These are phyloP conservation scores for Trypanosoma theileri DNA, from an alignment of 208 protist species.

Conservation along the genomic window DNA sequence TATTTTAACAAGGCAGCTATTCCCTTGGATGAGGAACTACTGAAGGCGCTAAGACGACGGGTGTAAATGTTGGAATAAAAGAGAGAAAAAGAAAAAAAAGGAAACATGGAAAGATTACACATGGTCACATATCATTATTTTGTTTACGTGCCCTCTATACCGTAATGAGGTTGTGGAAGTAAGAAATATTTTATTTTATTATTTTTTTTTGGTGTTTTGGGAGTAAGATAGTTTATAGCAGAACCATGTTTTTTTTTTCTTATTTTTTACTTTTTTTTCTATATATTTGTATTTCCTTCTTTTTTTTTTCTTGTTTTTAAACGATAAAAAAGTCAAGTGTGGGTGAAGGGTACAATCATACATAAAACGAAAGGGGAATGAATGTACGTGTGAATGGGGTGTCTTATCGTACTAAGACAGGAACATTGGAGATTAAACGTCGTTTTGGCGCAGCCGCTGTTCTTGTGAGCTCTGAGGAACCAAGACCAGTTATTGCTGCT, in stretches of 20 bases:
- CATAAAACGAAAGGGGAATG: slow-evolving; percentile 20
- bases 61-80: not conserved
- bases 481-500: slow-evolving; percentile 36
- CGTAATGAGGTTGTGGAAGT: too few relatives aligned
- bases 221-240: too few relatives aligned
- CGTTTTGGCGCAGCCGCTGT: slow-evolving; percentile 41
- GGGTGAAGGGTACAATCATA: not conserved
- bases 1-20: slow-evolving; percentile 65
- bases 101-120: not conserved
- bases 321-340: not conserved
- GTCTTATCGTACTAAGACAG: slow-evolving; percentile 22
- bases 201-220: too few relatives aligned
- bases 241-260: not conserved
- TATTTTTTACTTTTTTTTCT: not conserved
- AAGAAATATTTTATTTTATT: too few relatives aligned
- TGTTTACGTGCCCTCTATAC: too few relatives aligned
- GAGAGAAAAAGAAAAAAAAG: not conserved
- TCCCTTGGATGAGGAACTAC: slow-evolving; percentile 36
- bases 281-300: not conserved
- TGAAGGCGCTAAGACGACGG: slow-evolving; percentile 34
- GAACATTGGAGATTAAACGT: slow-evolving; percentile 42
- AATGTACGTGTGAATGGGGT: slow-evolving; percentile 51
- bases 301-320: not conserved
- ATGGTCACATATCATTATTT: not conserved
- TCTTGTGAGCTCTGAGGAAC: slow-evolving; percentile 22